Evolutionary conservation across 306 rosid genomes (phyloP).

Genomic region (peach (Prunus persica)): DNA sequence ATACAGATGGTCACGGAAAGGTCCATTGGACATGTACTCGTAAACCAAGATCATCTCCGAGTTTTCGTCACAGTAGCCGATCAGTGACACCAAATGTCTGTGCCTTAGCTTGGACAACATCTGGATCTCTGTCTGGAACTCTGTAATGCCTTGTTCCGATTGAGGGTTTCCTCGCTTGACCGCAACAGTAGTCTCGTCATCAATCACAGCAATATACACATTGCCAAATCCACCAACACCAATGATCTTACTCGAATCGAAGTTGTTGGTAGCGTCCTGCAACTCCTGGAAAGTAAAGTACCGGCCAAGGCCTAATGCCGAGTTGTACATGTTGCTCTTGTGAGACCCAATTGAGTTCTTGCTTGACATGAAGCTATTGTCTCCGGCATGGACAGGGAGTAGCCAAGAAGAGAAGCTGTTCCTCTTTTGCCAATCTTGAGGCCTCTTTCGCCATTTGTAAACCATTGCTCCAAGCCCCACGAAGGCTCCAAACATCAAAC

Average conservation of each 20-base stretch:
- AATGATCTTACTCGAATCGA: conserved; percentile 39
- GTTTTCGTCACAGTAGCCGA: conserved; percentile 54
- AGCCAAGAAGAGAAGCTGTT: conserved; percentile 56
- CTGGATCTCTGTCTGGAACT: conserved; percentile 52
- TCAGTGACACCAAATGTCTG: conserved; percentile 49
- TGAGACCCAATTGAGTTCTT: conserved; percentile 34
- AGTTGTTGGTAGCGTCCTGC: conserved; percentile 50
- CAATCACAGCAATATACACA: conserved; percentile 41
- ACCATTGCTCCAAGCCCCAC: conserved; percentile 57
- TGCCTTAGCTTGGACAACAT: conserved; percentile 54
- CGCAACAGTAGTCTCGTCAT: conserved; percentile 42
- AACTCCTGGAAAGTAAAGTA: conserved; percentile 42
- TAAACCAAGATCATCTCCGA: conserved; percentile 51
- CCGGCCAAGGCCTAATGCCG: conserved; percentile 44
- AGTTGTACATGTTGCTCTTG: conserved; percentile 29
- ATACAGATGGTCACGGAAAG: conserved; percentile 47
- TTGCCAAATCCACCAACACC: conserved; percentile 58
- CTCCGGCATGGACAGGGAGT: conserved; percentile 46
- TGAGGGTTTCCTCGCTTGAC: conserved; percentile 50
- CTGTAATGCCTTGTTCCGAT: conserved; percentile 51
- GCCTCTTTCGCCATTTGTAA: conserved; percentile 50
- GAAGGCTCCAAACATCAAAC: conserved; percentile 51
- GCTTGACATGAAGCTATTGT: conserved; percentile 40
- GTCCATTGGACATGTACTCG: conserved; percentile 58
- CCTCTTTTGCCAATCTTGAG: conserved; percentile 55